Evolutionary conservation across 1,284 basidiomycete species (phyloP).

Genomic region (Tausonia pullulans): DNA sequence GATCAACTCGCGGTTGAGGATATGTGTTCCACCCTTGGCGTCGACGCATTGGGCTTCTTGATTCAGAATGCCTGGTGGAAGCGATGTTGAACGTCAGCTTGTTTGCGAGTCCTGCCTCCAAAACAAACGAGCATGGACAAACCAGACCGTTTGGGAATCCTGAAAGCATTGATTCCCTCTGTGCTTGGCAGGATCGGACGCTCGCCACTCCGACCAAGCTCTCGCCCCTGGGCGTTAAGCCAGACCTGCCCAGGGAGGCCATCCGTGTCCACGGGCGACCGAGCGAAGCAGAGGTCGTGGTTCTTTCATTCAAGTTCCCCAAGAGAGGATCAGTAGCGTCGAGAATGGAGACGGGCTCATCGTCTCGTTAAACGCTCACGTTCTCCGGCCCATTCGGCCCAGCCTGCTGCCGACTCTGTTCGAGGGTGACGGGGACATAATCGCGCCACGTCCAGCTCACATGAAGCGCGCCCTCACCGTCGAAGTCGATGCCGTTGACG

Average conservation of each 20-base stretch:
- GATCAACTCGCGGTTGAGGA: slow-evolving; percentile 37
- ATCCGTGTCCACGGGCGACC: slow-evolving; percentile 31
- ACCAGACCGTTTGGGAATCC: slow-evolving; percentile 36
- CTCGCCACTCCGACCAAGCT: slow-evolving; percentile 21
- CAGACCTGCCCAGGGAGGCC: slow-evolving; percentile 36
- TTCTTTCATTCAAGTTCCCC: slow-evolving; percentile 27
- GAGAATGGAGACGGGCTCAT: neutral
- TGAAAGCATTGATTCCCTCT: slow-evolving; percentile 36
- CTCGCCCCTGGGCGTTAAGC: slow-evolving; percentile 31
- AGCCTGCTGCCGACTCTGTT: slow-evolving; percentile 37
- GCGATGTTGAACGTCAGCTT: neutral
- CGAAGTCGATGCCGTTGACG: slow-evolving; percentile 41
- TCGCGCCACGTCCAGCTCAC: slow-evolving; percentile 41
- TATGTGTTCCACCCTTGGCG: slow-evolving; percentile 34
- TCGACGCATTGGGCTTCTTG: slow-evolving; percentile 40
- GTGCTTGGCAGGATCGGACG: slow-evolving; percentile 34
- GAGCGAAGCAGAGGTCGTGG: slow-evolving; percentile 39
- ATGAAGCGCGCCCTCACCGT: slow-evolving; percentile 30
- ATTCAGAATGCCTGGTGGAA: slow-evolving; percentile 35
- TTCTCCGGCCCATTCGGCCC: slow-evolving; percentile 43
- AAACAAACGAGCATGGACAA: neutral
- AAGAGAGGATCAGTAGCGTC: too few species aligned
- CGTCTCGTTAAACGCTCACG: slow-evolving; percentile 22
- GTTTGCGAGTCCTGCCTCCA: too few species aligned
- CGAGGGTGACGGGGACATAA: slow-evolving; percentile 38